Conservation (phyloP, 305 asterid genomes). For the Coffea humblotiana region DNA sequence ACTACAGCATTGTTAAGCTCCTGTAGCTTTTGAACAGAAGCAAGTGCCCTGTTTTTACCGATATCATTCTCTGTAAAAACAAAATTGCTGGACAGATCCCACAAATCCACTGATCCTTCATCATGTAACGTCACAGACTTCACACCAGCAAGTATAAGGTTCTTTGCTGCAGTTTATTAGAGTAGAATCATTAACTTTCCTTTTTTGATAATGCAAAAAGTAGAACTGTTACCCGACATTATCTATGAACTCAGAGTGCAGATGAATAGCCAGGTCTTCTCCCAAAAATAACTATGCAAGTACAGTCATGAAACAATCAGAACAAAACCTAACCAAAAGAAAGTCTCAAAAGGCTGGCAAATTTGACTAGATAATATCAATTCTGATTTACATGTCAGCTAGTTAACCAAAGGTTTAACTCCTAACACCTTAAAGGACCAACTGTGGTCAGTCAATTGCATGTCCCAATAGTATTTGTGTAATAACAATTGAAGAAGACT, state of each 20-base stretch:
- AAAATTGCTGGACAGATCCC: slow-evolving; percentile 96
- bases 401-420: not conserved
- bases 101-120: slow-evolving; percentile 80
- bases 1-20: slow-evolving; percentile 93
- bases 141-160: slow-evolving; percentile 95
- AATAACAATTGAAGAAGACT: not conserved
- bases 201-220: not conserved
- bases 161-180: slow-evolving; percentile 71
- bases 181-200: not conserved
- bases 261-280: not conserved
- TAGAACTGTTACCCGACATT: not conserved
- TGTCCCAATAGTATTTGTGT: not conserved
- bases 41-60: slow-evolving; percentile 92
- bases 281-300: not conserved
- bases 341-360: not conserved
- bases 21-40: slow-evolving; percentile 87
- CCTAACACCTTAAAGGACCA: not conserved
- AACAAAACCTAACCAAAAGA: not conserved
- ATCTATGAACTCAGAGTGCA: not conserved
- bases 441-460: not conserved
- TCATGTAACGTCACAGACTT: slow-evolving; percentile 96
- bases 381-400: not conserved
- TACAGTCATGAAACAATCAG: not conserved
- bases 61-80: slow-evolving; percentile 81
- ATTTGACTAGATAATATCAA: not conserved